phyloP scores from a whole-genome alignment of 2,329 filamentous ascomycete species.

The Fusarium mexicanum region DNA sequence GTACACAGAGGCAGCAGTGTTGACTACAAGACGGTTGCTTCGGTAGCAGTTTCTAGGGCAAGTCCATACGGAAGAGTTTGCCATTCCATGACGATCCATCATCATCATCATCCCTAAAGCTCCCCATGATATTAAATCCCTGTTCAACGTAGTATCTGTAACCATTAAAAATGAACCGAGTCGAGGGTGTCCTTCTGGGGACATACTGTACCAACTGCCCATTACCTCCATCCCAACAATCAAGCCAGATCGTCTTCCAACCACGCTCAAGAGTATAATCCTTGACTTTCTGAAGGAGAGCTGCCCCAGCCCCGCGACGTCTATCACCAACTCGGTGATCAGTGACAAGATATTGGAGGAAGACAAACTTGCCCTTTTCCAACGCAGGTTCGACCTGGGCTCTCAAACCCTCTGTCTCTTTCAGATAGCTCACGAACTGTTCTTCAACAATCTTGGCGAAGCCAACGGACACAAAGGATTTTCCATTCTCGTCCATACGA shows the following conservation, averaged over 20 bases:
- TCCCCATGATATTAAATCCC: conserved; percentile 24
- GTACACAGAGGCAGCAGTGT: too few relatives aligned
- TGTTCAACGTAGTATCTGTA: conserved; percentile 34
- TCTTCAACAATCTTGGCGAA: conserved; percentile 16
- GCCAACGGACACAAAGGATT: conserved; percentile 20
- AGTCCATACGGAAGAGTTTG: conserved; percentile 29
- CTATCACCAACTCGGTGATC: conserved; percentile 18
- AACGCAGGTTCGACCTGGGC: conserved; percentile 15
- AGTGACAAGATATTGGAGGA: conserved; percentile 25
- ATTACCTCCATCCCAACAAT: conserved; percentile 42
- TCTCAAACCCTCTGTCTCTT: conserved; percentile 14
- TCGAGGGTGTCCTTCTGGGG: background rate
- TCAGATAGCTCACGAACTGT: conserved; percentile 19
- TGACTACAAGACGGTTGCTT: background rate
- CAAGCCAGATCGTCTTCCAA: conserved; percentile 39
- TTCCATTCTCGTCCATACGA: conserved; percentile 28
- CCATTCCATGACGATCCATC: conserved; percentile 21
- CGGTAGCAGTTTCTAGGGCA: conserved; percentile 11
- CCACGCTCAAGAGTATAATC: conserved; percentile 25
- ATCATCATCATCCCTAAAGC: conserved; percentile 6
- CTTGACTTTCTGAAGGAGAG: conserved; percentile 28
- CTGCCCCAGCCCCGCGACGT: conserved; percentile 26
- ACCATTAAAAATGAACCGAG: conserved; percentile 8
- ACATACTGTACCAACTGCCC: conserved; percentile 36
- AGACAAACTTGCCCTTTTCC: conserved; percentile 25